Conservation (phyloP, 441 rosid genomes). For the Syzygium syzygioides region DNA sequence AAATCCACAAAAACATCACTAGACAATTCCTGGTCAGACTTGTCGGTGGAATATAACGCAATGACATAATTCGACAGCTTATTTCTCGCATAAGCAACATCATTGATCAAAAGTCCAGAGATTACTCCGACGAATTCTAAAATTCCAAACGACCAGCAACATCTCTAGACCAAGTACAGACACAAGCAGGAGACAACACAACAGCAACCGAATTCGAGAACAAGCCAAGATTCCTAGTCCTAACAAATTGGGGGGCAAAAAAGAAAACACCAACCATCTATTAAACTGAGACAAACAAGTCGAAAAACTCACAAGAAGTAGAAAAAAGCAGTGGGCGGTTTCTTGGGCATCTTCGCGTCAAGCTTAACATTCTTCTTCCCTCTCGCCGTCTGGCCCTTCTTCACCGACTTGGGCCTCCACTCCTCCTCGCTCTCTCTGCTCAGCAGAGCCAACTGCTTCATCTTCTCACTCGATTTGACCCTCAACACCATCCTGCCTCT, state of each 20-base stretch:
- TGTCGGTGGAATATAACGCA: background rate
- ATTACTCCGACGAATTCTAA: background rate
- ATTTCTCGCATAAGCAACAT: background rate
- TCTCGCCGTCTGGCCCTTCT: slow-evolving; percentile 9
- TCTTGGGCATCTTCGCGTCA: slow-evolving; percentile 73
- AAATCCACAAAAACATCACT: background rate
- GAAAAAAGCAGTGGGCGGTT: slow-evolving; percentile 95
- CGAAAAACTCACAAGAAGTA: slow-evolving; percentile 53
- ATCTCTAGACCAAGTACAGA: background rate
- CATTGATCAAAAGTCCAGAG: background rate
- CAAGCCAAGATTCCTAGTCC: background rate
- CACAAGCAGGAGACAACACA: background rate
- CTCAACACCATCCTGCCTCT: slow-evolving; percentile 37
- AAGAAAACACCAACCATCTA: background rate
- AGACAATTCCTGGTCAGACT: background rate
- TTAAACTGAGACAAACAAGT: background rate
- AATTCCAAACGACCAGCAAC: background rate
- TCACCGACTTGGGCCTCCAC: slow-evolving; percentile 19
- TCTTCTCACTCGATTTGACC: slow-evolving; percentile 22
- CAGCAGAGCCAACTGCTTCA: slow-evolving; percentile 32
- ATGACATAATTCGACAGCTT: background rate
- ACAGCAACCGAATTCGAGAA: background rate
- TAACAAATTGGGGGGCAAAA: background rate
- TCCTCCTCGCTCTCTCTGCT: slow-evolving; percentile 19
- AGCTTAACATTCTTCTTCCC: slow-evolving; percentile 39